Evolutionary conservation across 768 basidiomycete species (phyloP).

Genomic region (Rickenella mellea): DNA sequence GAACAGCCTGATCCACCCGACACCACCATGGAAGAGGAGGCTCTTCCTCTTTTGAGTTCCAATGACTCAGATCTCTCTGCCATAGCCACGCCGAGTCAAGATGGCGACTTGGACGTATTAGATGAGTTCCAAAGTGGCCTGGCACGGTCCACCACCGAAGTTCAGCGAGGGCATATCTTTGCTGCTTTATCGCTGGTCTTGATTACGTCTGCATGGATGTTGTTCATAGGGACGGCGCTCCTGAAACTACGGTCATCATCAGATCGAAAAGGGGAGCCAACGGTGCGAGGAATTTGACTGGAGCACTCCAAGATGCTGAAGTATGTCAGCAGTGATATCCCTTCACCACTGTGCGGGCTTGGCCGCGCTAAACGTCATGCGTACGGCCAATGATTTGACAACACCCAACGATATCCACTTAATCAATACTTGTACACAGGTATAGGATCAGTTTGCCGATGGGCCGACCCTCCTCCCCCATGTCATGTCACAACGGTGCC

Average conservation of each 20-base stretch:
- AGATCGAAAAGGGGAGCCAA: no score
- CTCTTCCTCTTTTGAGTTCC: constrained; percentile 7
- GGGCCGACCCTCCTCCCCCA: no score
- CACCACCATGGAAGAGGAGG: constrained; percentile 4
- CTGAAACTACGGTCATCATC: constrained; percentile 41
- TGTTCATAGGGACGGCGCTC: constrained; percentile 58
- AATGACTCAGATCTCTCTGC: neutral
- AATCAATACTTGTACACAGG: no score
- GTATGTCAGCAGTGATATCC: no score
- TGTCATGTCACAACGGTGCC: no score
- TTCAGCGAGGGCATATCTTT: constrained; percentile 41
- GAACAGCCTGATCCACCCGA: neutral
- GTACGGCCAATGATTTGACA: no score
- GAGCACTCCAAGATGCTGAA: no score
- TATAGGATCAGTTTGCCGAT: no score
- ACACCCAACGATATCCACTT: no score
- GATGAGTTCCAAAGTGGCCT: neutral
- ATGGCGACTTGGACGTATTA: constrained; percentile 3
- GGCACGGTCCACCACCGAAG: constrained; percentile 17
- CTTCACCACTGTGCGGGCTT: no score
- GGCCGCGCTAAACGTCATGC: no score
- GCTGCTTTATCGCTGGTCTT: constrained; percentile 29
- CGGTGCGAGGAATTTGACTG: no score
- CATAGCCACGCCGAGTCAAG: neutral
- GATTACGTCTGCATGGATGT: constrained; percentile 46